A percentile compares a stretch with the other conserved stretches of the same genome.
These are phyloP conservation scores for Vaccinium vitisidaea DNA, from an alignment of 148 eudicot genomes.

Conservation along the genomic window DNA sequence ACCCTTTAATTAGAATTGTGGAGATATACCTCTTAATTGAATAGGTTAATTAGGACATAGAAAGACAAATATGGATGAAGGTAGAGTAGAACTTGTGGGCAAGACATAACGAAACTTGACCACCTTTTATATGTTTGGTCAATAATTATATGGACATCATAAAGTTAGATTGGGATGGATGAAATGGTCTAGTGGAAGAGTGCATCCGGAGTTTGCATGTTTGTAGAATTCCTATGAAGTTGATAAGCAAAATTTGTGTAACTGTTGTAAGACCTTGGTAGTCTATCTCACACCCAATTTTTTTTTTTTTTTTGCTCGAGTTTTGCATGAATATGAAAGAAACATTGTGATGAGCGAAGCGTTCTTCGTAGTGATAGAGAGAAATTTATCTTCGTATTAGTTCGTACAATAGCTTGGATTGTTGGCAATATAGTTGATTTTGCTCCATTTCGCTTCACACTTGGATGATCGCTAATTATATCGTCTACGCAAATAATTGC, in stretches of 20 bases:
- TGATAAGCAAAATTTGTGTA: not conserved
- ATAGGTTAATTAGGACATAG: not conserved
- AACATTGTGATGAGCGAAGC: not conserved
- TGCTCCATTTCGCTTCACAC: not conserved
- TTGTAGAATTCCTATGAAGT: not conserved
- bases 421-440: not conserved
- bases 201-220: not conserved
- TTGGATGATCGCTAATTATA: not conserved
- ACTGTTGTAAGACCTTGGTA: not conserved
- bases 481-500: not conserved
- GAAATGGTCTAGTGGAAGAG: not conserved
- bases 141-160: not conserved
- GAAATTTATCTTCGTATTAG: not conserved
- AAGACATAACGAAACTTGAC: not conserved
- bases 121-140: not conserved
- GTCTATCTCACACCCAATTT: not conserved
- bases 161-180: not conserved
- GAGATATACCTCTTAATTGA: not conserved
- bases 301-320: not conserved
- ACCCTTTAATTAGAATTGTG: not conserved
- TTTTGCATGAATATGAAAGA: conserved; percentile 3
- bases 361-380: not conserved
- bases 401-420: not conserved
- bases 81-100: not conserved
- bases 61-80: not conserved